Conservation (phyloP, 768 basidiomycete species). For the Naganishia vaughanmartiniae region DNA sequence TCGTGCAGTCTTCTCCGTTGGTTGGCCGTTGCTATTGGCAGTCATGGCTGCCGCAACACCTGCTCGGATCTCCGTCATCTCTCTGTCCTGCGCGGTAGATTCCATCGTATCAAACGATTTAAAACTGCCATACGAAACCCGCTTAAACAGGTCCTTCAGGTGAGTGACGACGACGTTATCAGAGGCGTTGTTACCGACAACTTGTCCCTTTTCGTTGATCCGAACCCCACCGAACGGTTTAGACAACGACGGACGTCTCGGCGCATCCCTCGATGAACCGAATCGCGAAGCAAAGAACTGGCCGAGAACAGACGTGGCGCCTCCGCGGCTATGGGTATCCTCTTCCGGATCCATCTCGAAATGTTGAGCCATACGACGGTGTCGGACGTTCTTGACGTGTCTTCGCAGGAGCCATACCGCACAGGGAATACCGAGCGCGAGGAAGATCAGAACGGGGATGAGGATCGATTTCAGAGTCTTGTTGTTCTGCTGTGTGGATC, state of each 20-base stretch:
- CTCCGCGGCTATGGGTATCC: not conserved
- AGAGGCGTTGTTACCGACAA: not conserved
- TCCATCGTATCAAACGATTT: constrained; percentile 24
- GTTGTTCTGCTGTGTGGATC: constrained; percentile 1
- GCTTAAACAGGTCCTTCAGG: constrained; percentile 35
- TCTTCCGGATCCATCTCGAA: constrained; percentile 35
- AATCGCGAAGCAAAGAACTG: constrained; percentile 25
- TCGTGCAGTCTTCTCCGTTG: constrained; percentile 5
- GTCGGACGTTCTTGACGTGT: constrained; percentile 40
- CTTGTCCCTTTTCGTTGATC: constrained; percentile 24
- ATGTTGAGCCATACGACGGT: constrained; percentile 45
- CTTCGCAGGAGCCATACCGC: constrained; percentile 42
- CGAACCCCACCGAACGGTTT: constrained; percentile 27
- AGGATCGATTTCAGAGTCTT: constrained; percentile 38
- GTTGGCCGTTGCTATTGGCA: not conserved
- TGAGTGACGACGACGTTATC: constrained; percentile 6
- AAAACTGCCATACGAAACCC: constrained; percentile 21
- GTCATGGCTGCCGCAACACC: not conserved
- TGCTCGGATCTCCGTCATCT: constrained; percentile 36
- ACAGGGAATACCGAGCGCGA: constrained; percentile 37
- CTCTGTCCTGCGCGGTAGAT: constrained; percentile 27
- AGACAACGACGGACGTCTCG: not conserved
- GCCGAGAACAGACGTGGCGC: not conserved
- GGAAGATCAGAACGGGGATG: constrained; percentile 40
- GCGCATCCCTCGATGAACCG: not conserved